Evolutionary conservation across 1,284 basidiomycete genomes (phyloP), one percentile per base, ranked within the genome.

Genomic region (Coniophora puteana): DNA sequence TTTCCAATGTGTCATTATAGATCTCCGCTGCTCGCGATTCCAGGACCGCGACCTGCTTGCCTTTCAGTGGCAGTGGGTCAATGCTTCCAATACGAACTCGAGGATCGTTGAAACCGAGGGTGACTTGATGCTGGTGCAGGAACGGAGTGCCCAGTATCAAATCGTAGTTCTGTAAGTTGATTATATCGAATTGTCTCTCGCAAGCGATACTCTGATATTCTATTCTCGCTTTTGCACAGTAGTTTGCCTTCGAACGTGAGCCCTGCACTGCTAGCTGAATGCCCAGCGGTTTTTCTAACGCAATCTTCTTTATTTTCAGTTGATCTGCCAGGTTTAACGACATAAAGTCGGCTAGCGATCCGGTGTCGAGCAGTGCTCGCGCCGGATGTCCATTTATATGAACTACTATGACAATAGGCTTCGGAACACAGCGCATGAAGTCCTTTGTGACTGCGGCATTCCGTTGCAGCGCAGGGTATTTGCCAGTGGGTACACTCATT

Each of bases 311-410:
- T 0, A 67, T 7, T 1, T 51, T 46, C 0, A 69, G 40, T 36
- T 68, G 64, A 36, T 69, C 61, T 0, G 51, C 66, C 1, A 71
- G 20, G 1, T 45, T 59, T 0, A 59, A 60, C 2, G 64, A 71
- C 37, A 73, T 53, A 34, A 71, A 67, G 32, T 72, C 65, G 0
- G 59, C 57, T 2, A 68, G 48, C 0, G 64, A 71, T 1, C 66
- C 65, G 0, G 58, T 49, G 33, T 70, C 62, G 0, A 71, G 21
- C 8, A 71, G 38, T 0, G 63, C 64, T 0, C 51, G 30, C 1
- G 50, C 52, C 0, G 58, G 52, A 1, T 62, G 47, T 0, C 61
- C 67, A 46, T 69, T 62, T 0, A 72, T 36, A 0, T 50, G 34
- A 0, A 60, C 58, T 0, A 60, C 46, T 0, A 71, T 46, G 0